A percentile compares a stretch with the other conserved stretches of the same genome.
Evolutionary conservation across 768 basidiomycete genomes (phyloP).

Genomic region (Favolaschia claudopus): DNA sequence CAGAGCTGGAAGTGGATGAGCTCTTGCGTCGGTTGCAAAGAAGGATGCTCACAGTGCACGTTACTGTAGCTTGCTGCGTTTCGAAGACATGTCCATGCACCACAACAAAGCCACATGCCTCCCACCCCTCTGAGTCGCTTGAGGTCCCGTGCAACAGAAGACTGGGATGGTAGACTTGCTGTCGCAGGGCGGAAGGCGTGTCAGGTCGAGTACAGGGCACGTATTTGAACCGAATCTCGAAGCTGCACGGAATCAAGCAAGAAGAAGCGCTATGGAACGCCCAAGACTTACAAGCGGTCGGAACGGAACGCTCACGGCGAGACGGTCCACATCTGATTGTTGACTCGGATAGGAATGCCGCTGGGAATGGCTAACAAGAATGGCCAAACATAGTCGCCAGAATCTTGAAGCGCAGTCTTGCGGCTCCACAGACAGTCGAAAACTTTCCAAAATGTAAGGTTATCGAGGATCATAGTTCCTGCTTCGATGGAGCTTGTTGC

Average conservation of each 20-base stretch:
- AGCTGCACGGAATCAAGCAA: background rate
- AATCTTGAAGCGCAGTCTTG: background rate
- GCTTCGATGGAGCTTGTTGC: background rate
- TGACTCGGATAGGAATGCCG: background rate
- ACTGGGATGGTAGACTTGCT: background rate
- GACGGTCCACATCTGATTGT: background rate
- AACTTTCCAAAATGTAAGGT: background rate
- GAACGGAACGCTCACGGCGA: background rate
- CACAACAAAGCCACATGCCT: background rate
- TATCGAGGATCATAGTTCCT: constrained; percentile 1
- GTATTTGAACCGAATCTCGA: constrained; percentile 8
- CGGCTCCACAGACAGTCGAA: background rate
- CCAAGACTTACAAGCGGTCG: background rate
- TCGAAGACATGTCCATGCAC: constrained; percentile 6
- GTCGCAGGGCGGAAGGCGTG: background rate
- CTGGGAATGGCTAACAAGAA: constrained; percentile 6
- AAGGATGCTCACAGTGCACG: background rate
- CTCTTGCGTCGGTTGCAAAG: background rate
- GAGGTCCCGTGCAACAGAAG: background rate
- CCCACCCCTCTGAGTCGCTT: background rate
- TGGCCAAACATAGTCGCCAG: background rate
- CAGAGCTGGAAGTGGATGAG: background rate
- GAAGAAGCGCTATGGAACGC: background rate
- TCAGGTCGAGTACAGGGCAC: constrained; percentile 1
- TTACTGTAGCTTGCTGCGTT: background rate